A percentile compares a stretch with the other conserved stretches of the same genome.
Conservation (phyloP, 176 grass and related monocot genomes). For the Oropetium thomaeum region DNA sequence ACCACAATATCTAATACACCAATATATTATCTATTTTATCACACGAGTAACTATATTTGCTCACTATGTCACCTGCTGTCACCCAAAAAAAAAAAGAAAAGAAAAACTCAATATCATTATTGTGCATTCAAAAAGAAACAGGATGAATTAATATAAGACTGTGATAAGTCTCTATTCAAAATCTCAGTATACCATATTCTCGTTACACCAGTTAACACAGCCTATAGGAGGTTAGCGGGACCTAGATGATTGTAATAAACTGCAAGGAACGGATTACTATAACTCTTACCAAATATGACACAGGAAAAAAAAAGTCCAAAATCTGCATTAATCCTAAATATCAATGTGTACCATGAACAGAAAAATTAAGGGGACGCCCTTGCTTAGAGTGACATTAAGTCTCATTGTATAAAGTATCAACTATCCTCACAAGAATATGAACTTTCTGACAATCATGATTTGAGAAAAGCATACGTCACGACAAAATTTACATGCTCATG, state of each 20-base stretch:
- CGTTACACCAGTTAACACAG: not conserved
- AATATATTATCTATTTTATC: not conserved
- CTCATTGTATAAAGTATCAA: not conserved
- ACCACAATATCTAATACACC: not conserved
- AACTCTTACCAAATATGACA: not conserved
- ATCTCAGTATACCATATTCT: not conserved
- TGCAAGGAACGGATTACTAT: not conserved
- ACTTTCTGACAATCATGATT: not conserved
- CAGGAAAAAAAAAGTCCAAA: not conserved
- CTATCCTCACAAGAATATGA: not conserved
- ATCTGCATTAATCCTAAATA: not conserved
- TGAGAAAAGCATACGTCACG: not conserved
- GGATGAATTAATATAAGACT: not conserved
- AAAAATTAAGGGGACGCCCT: not conserved
- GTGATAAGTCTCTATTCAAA: too few species aligned
- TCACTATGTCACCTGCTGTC: not conserved
- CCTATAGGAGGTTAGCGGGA: too few species aligned
- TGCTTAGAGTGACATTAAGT: not conserved
- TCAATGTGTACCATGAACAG: not conserved
- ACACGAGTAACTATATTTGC: not conserved
- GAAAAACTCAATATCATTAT: not conserved
- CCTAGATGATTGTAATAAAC: not conserved
- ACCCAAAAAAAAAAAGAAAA: not conserved
- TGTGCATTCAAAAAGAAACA: not conserved
- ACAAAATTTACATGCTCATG: not conserved